Conservation (phyloP, 2,329 filamentous ascomycete genomes). For the Botrytis pseudocinerea region DNA sequence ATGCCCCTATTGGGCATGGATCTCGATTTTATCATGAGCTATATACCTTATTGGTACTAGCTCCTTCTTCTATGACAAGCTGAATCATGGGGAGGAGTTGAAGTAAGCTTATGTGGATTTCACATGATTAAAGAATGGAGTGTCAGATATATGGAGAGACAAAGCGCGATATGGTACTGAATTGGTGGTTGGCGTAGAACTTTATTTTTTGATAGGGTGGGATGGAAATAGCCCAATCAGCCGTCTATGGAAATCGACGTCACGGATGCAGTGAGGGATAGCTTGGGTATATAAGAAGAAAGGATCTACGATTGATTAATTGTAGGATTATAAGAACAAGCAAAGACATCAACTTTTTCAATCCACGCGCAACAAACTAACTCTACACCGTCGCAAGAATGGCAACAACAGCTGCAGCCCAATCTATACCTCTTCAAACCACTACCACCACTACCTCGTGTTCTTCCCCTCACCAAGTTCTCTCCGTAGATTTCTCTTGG, state of each 20-base stretch:
- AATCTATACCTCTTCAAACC: neutral
- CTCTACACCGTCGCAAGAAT: neutral
- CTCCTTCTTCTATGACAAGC: too few species aligned
- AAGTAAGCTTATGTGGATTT: constrained; percentile 8
- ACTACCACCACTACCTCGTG: neutral
- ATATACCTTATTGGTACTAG: too few species aligned
- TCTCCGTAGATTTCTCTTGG: constrained; percentile 30
- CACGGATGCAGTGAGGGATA: neutral
- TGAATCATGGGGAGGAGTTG: neutral
- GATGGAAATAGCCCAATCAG: neutral
- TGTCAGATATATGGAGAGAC: neutral
- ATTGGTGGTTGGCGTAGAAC: neutral
- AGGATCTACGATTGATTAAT: neutral
- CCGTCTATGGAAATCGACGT: neutral
- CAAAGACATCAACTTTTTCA: neutral
- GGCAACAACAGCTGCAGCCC: neutral
- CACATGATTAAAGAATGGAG: neutral
- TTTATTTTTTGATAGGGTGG: neutral
- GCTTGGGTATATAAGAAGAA: neutral
- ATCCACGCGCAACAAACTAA: neutral
- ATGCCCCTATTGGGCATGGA: too few species aligned
- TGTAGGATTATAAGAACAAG: neutral
- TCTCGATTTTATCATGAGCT: too few species aligned
- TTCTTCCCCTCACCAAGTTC: neutral
- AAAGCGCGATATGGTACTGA: neutral